Conservation (phyloP, 1,284 basidiomycete species). For the Ustilago nuda region DNA sequence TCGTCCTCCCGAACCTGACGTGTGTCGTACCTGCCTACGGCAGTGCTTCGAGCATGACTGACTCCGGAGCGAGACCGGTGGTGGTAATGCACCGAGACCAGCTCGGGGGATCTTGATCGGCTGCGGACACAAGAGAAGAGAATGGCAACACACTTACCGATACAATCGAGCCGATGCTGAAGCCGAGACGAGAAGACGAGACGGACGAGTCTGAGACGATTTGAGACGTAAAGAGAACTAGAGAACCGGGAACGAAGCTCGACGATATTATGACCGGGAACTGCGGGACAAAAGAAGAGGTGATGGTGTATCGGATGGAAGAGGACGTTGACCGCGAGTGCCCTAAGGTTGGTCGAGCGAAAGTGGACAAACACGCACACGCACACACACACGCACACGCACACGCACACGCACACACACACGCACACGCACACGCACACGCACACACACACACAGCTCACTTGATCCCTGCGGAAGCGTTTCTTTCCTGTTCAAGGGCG, state of each 20-base stretch:
- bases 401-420: background rate
- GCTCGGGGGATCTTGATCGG: background rate
- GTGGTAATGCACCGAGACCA: background rate
- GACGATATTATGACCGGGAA: constrained; percentile 55
- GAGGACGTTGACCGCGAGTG: background rate
- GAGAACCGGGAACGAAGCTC: constrained; percentile 45
- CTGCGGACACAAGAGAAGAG: background rate
- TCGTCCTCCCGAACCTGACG: background rate
- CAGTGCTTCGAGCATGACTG: background rate
- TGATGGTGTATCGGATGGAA: constrained; percentile 25
- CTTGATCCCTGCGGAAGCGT: background rate
- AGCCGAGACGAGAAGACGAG: constrained; percentile 51
- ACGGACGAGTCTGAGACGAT: constrained; percentile 43
- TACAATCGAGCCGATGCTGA: constrained; percentile 55
- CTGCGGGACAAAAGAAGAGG: constrained; percentile 27
- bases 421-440: constrained; percentile 7
- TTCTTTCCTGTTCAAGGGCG: background rate
- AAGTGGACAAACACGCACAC: constrained; percentile 13
- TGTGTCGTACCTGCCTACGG: background rate
- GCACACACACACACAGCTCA: background rate
- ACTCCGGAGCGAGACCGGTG: no score
- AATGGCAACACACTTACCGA: constrained; percentile 42
- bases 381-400: background rate
- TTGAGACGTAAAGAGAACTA: constrained; percentile 29
- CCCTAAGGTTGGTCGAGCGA: constrained; percentile 22